Conservation (phyloP, 2,329 filamentous ascomycete species). For the Orbilia oligospora region DNA sequence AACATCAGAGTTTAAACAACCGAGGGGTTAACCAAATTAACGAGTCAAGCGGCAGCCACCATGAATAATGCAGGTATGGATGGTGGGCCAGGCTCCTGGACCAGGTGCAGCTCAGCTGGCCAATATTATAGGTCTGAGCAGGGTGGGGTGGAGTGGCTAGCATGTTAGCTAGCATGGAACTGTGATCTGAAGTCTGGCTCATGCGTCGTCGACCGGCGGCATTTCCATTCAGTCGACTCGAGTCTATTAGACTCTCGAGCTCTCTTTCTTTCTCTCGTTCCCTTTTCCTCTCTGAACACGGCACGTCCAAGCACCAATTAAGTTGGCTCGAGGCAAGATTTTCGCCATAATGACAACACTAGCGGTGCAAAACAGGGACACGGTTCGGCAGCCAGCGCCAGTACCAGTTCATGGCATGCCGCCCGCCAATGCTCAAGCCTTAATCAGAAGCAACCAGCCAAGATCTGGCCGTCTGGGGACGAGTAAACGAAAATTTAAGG, state of each 20-base stretch:
- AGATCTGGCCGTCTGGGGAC: constrained; percentile 8
- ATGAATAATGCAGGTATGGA: constrained; percentile 42
- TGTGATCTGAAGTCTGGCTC: constrained; percentile 45
- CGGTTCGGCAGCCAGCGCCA: constrained; percentile 37
- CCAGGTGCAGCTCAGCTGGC: constrained; percentile 56
- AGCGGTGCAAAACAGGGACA: constrained; percentile 46
- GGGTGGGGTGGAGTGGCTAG: background rate
- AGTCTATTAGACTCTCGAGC: no score
- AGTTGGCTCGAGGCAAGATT: constrained; percentile 34
- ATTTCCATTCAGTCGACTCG: constrained; percentile 25
- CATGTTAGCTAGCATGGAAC: constrained; percentile 22
- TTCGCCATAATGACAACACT: constrained; percentile 58
- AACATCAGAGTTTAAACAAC: constrained; percentile 14
- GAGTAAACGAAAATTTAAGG: constrained; percentile 15
- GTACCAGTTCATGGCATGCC: constrained; percentile 35
- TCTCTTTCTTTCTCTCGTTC: background rate
- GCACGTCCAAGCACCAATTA: constrained; percentile 14
- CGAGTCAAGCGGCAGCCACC: constrained; percentile 41
- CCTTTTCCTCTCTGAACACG: constrained; percentile 11
- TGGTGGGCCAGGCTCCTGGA: constrained; percentile 45
- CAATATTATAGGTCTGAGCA: constrained; percentile 32
- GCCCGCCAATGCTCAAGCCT: constrained; percentile 29
- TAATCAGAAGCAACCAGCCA: constrained; percentile 4
- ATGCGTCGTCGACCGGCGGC: constrained; percentile 40
- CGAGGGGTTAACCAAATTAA: constrained; percentile 23